Base-by-base conservation (phyloP, 1,284 basidiomycete species). In the Mycosarcoma maydis region DNA sequence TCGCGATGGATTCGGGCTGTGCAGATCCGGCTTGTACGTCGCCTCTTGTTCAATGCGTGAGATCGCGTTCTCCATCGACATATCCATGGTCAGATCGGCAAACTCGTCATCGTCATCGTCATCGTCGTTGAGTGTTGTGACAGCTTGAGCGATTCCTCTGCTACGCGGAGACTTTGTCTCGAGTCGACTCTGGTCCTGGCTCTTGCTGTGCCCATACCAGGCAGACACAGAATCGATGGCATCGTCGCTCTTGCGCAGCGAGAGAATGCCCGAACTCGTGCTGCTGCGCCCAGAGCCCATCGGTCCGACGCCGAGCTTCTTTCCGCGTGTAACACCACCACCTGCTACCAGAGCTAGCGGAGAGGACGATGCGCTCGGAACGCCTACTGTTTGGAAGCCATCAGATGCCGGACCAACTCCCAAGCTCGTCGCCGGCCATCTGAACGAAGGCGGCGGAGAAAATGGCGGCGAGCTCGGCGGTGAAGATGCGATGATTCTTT, bases 61-160 rank as follows among this genome's bases (percentile, higher is more conserved):
- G 2, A 67, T 11, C 17, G 42, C 47, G 19, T 40, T 40, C 26
- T 66, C 62, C 43, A 67, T 56, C 30, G 64, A 60, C 44, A 46
- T 44, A 46, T 61, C 53, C 10, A 66, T 29, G 9, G 37, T 29
- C 22, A 57, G 20, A 33, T 60, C 64, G 34, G 27, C 41, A 23
- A 60, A 60, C 22, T 49, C 57, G 37, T 54, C 51, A 19, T 67
- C 64, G 10, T 65, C 55, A 19, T 54, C 52, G 20, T 59, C 61
- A 8, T 55, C 55, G 24, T 54, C 55, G 27, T 54, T 50, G 27
- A 29, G 33, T 3, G 24, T 19, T 6, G 47, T n/a, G 2, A 50
- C 34, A 4, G 50, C 46, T 7, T 34, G 48, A 9, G 55, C 61
- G 29, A 65, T 54, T n/a, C 54, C 55, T 40, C 38, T 42, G 41